Evolutionary conservation across 2,329 filamentous ascomycete species (phyloP), one percentile per base, ranked within the genome.

Genomic region (Lithohypha guttulata): DNA sequence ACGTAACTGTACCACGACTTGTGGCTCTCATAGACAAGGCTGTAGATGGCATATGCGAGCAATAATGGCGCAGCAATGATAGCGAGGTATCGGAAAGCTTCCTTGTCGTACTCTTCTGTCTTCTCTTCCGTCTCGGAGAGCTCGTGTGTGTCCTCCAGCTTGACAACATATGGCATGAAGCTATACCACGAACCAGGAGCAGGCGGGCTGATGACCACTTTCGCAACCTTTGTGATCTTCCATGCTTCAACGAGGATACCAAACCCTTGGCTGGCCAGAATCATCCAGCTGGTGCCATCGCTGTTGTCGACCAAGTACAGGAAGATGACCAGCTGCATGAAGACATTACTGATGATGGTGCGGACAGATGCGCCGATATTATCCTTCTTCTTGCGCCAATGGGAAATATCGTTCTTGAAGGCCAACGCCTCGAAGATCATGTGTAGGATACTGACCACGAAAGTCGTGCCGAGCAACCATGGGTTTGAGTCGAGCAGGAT

Each of bases 311-410:
- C 67, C 20, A 98, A 74, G 63, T 98, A 98, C 31, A 98, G 71
- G 73, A 98, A 93, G 61, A 98, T 95, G 55, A 96, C 73, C 5
- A 73, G 62, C 62, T 98, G 91, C 91, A 98, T 98, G 61, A 96
- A 87, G 46, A 96, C 87, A 55, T 96, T 98, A 58, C 84, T 86
- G 42, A 98, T 69, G 55, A 98, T 98, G 21, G 89, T 93, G 42
- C 91, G 85, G 44, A 98, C 82, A 1, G 87, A 95, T 31, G 94
- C 93, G 47, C 91, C 91, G 19, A 98, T 83, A 43, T 94, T 91
- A 66, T 96, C 93, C 71, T 98, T 98, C 80, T 98, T 98, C 70
- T 96, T 95, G 58, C 87, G 84, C 77, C 91, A 98, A 64, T 98
- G 91, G 34, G 86, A 78, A 58, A 98, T 94, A 58, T 98, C 91